phyloP scores from a whole-genome alignment of 163 green algal species.

The Prototheca wickerhamii region DNA sequence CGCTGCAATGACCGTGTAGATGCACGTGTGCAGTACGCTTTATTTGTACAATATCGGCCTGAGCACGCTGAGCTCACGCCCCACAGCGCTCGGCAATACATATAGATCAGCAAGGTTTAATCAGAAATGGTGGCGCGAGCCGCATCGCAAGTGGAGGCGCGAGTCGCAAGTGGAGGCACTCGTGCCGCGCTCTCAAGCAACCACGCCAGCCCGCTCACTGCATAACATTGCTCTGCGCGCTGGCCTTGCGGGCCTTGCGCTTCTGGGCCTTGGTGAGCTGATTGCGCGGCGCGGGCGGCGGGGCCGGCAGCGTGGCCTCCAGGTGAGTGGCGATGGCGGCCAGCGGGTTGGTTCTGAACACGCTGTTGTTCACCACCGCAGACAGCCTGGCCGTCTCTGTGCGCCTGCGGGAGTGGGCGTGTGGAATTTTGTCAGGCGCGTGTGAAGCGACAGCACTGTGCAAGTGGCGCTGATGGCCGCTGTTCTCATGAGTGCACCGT shows the following conservation, averaged over 20 bases:
- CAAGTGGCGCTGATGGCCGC: no score
- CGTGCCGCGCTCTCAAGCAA: neutral
- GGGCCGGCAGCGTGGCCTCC: conserved; percentile 35
- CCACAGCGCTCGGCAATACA: neutral
- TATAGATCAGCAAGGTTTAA: neutral
- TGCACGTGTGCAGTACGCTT: neutral
- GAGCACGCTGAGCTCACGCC: neutral
- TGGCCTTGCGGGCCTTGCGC: neutral
- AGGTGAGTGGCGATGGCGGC: conserved; percentile 49
- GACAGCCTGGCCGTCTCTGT: conserved; percentile 17
- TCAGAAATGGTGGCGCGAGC: neutral
- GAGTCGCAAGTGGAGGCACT: neutral
- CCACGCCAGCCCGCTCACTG: neutral
- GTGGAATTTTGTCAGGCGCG: neutral
- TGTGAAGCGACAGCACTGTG: neutral
- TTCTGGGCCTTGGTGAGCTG: neutral
- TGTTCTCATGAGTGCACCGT: no score
- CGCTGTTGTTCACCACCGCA: conserved; percentile 43
- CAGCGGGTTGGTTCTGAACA: conserved; percentile 45
- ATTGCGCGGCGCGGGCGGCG: conserved; percentile 9
- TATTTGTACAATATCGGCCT: neutral
- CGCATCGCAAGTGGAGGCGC: no score
- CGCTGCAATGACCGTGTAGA: neutral
- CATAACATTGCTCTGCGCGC: neutral
- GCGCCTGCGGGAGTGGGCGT: neutral